Evolutionary conservation across 768 basidiomycete genomes (phyloP), one percentile per base, ranked within the genome.

Genomic region (Nevesoporus exiguus): DNA sequence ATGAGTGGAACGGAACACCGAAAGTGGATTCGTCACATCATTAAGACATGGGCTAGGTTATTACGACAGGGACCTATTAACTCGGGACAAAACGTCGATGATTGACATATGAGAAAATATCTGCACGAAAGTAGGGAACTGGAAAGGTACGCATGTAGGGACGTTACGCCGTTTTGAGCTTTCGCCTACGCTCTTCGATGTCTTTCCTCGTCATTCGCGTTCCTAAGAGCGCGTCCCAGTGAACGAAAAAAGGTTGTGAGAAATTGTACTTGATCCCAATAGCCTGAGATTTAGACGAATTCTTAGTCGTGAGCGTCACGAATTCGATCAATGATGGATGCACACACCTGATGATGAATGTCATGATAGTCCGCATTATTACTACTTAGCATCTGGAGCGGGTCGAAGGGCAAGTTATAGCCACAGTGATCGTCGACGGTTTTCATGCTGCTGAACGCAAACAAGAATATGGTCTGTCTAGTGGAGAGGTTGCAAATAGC

Each of bases 331-430:
- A 31, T 3, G 24, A 47, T 10, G 34, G 21, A 1, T 3, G 25
- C 14, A 73, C 72, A 63, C 53, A 88, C 90, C 78, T 95, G 93
- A 70, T 98, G 96, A 66, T 98, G 96, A 56, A 98, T 97, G 70
- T 98, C 96, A 69, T 98, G 96, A 71, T 96, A 99, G 71, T 96
- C 92, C 1, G 94, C 89, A 68, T 93, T 97, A 68, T 99, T 99
- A 4, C 78, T 73, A 47, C 85, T 90, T 51, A 98, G 58, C 64
- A 90, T 64, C 70, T 98, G 96, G 25, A 94, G 72, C 0, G 95
- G 97, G 64, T 99, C 97, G 73, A 87, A 96, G 42, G 94, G 93
- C 13, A 98, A 71, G 29, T 70, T 77, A 67, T 96, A 98, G 3
- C 94, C 95, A 56, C 93, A 96, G 68, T 97, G 95, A 67, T 96